Evolutionary conservation across 208 protist species (phyloP).

Genomic region (Porcisia hertigi): DNA sequence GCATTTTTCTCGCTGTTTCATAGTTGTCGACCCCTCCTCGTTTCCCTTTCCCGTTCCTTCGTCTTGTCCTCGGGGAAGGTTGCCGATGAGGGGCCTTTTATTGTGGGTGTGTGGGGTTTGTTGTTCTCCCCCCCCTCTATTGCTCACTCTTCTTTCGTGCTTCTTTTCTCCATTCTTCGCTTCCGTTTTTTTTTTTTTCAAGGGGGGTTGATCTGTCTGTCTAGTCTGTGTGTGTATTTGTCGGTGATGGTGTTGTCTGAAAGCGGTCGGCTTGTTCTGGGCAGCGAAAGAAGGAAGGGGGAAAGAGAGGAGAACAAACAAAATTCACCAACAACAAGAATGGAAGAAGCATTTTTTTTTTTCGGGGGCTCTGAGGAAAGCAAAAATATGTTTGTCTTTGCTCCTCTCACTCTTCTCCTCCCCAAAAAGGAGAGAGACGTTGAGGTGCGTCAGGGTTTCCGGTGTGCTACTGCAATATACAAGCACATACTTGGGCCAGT

Average conservation of each 20-base stretch:
- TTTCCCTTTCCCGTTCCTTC: not conserved
- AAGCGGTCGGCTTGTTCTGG: too few species aligned
- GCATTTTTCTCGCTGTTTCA: not conserved
- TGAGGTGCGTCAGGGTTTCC: too few species aligned
- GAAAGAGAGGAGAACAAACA: too few species aligned
- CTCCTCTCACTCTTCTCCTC: too few species aligned
- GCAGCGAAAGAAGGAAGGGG: too few species aligned
- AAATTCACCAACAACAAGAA: slow-evolving; percentile 6
- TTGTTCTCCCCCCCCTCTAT: not conserved
- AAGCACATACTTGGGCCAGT: too few species aligned
- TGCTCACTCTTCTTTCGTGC: too few species aligned
- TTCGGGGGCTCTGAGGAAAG: too few species aligned
- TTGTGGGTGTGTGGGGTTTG: not conserved
- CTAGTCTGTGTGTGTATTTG: not conserved
- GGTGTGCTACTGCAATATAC: too few species aligned
- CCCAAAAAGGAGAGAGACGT: too few species aligned
- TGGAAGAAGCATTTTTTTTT: not conserved
- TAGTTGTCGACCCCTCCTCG: not conserved
- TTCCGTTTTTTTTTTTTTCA: not conserved
- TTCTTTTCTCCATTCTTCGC: not conserved
- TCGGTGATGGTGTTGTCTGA: not conserved
- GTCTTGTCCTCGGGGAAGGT: not conserved
- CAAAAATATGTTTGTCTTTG: too few species aligned
- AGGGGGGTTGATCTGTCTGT: not conserved
- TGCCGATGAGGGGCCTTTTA: too few species aligned